Evolutionary conservation across 306 rosid species (phyloP).

Genomic region (Mimosa pudica): DNA sequence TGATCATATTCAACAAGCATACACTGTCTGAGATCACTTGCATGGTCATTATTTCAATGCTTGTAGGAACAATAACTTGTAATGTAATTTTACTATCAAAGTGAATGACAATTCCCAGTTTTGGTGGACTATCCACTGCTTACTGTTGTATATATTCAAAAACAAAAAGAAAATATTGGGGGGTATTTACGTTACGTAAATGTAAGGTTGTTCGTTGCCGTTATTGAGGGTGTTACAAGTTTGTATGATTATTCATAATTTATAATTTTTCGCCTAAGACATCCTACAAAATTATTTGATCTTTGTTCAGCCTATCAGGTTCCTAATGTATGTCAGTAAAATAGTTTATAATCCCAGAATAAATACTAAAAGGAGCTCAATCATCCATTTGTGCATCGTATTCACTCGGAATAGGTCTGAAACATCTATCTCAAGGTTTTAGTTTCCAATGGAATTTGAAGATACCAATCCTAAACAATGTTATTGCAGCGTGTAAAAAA

Average conservation of each 20-base stretch:
- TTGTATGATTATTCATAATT: background rate
- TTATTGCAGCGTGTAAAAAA: background rate
- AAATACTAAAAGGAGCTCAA: too few relatives aligned
- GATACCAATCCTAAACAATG: background rate
- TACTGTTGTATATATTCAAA: constrained; percentile 7
- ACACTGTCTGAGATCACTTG: constrained; percentile 50
- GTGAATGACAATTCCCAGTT: constrained; percentile 7
- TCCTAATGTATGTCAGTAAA: too few relatives aligned
- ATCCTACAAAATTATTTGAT: too few relatives aligned
- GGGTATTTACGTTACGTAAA: background rate
- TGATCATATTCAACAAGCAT: constrained; percentile 65
- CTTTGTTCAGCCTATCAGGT: too few relatives aligned
- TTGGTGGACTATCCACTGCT: constrained; percentile 6
- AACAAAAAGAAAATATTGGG: background rate
- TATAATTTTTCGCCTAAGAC: too few relatives aligned
- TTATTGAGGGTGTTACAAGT: background rate
- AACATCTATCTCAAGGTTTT: background rate
- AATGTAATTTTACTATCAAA: background rate
- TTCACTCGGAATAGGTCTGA: background rate
- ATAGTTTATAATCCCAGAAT: too few relatives aligned
- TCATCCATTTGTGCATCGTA: background rate
- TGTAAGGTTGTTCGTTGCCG: background rate
- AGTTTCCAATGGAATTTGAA: background rate
- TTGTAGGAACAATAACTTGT: background rate
- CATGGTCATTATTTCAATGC: background rate